Evolutionary conservation across 2,329 filamentous ascomycete genomes (phyloP).

Genomic region (Aspergillus proliferans): DNA sequence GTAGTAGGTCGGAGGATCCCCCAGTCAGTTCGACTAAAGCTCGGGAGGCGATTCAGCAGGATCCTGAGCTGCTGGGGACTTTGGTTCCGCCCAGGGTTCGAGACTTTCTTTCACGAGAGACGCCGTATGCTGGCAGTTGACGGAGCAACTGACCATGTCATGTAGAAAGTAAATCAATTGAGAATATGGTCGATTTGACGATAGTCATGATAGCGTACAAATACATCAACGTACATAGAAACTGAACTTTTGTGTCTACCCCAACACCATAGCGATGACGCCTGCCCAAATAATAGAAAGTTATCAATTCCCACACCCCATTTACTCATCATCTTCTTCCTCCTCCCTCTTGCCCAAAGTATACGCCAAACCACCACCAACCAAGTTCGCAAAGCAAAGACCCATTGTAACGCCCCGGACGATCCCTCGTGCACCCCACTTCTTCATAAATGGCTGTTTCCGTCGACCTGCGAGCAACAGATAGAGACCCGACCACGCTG

Average conservation of each 20-base stretch:
- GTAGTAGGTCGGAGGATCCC: constrained; percentile 27
- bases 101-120: constrained; percentile 27
- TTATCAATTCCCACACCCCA: constrained; percentile 1
- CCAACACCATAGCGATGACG: neutral
- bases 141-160: neutral
- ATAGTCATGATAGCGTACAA: neutral
- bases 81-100: constrained; percentile 30
- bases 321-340: constrained; percentile 22
- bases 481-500: constrained; percentile 61
- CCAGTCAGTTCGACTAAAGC: constrained; percentile 41
- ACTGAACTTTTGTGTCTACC: neutral
- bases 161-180: neutral
- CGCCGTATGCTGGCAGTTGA: constrained; percentile 21
- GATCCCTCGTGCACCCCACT: constrained; percentile 40
- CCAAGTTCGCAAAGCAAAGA: constrained; percentile 40
- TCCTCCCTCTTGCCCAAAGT: constrained; percentile 37
- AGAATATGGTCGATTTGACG: neutral
- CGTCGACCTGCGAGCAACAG: constrained; percentile 56
- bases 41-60: constrained; percentile 28
- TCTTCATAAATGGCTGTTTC: constrained; percentile 42
- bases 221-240: neutral
- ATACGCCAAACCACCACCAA: constrained; percentile 43
- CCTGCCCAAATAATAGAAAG: neutral
- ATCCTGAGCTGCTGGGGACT: constrained; percentile 26
- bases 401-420: constrained; percentile 43